Evolutionary conservation across 2,329 filamentous ascomycete genomes (phyloP).

Genomic region (Myriangium duriaei): DNA sequence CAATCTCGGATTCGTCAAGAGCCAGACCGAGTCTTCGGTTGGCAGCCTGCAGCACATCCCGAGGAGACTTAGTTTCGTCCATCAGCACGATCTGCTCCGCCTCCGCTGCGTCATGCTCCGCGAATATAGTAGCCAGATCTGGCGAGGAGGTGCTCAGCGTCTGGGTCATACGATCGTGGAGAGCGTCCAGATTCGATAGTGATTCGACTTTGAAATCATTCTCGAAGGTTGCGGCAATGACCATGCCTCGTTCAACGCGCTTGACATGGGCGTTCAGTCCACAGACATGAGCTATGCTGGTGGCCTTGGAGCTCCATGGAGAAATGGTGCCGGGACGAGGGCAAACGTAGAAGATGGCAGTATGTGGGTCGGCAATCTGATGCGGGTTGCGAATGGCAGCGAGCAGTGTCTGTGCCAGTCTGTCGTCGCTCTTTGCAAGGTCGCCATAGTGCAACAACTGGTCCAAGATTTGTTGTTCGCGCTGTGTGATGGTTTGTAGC

Average conservation of each 20-base stretch:
- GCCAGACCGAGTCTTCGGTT: conserved; percentile 77
- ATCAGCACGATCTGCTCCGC: conserved; percentile 27
- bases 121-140: conserved; percentile 65
- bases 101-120: conserved; percentile 45
- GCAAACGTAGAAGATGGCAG: conserved; percentile 56
- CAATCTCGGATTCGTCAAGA: conserved; percentile 77
- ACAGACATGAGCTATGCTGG: conserved; percentile 85
- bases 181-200: conserved; percentile 52
- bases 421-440: conserved; percentile 33
- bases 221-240: conserved; percentile 55
- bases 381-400: conserved; percentile 38
- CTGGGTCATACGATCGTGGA: conserved; percentile 96
- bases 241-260: conserved; percentile 77
- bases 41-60: conserved; percentile 64
- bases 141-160: conserved; percentile 55
- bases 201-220: conserved; percentile 34
- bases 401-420: conserved; percentile 31
- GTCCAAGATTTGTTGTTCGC: conserved; percentile 40
- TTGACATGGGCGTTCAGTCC: conserved; percentile 59
- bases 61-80: conserved; percentile 49
- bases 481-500: conserved; percentile 26
- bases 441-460: conserved; percentile 50
- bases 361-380: conserved; percentile 35
- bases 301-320: conserved; percentile 95
- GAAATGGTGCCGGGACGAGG: conserved; percentile 75